Conservation (phyloP, 75 land plant species). For the Sequoia sempervirens region DNA sequence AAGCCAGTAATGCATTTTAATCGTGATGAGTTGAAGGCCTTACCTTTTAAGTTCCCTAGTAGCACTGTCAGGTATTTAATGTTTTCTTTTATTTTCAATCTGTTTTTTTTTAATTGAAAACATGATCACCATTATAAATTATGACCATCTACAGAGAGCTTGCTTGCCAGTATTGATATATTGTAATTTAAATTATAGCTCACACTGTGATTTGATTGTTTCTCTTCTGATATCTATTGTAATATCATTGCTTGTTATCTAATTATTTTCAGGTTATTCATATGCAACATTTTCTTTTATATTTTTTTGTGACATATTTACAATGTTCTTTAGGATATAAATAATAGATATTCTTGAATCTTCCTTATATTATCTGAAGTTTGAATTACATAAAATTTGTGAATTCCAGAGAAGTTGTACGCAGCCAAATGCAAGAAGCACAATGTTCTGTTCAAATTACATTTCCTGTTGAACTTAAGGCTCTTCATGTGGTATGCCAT, state of each 20-base stretch:
- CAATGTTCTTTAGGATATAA: background rate
- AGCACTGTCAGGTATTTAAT: conserved; percentile 48
- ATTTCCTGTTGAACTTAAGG: conserved; percentile 88
- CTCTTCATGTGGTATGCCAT: conserved; percentile 62
- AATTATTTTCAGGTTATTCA: background rate
- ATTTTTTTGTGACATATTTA: background rate
- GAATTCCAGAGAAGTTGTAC: conserved; percentile 75
- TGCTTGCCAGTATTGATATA: background rate
- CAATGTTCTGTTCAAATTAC: conserved; percentile 96
- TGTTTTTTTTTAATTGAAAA: background rate
- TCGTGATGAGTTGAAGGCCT: conserved; percentile 81
- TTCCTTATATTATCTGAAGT: background rate
- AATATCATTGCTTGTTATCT: background rate
- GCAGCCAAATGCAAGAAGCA: conserved; percentile 95
- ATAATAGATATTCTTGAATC: background rate
- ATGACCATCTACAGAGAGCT: background rate
- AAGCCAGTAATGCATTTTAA: conserved; percentile 65
- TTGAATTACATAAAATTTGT: background rate
- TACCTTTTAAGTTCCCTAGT: conserved; percentile 84
- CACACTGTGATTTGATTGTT: background rate
- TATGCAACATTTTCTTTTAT: background rate
- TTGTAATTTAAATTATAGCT: background rate
- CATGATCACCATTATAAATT: background rate
- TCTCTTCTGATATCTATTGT: background rate
- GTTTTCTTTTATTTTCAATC: background rate